Evolutionary conservation across 2,329 filamentous ascomycete genomes (phyloP), one percentile per base, ranked within the genome.

Genomic region (Stagonosporopsis chrysanthemi): DNA sequence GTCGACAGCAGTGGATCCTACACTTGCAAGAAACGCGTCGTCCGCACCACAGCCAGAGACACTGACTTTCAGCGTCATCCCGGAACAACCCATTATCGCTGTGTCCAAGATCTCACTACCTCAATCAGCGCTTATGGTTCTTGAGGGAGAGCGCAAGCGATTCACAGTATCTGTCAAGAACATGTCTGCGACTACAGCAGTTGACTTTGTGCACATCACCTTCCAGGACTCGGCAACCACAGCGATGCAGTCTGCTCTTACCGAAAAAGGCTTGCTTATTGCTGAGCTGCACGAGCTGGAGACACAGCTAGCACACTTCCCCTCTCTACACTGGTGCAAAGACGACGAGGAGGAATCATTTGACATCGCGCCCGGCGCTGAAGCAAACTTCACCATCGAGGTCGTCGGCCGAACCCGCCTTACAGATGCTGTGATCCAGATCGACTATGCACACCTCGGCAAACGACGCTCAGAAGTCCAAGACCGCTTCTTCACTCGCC

Each of bases 201-300:
- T 91, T 1, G 91, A 97, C 70, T 88, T 98, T 52, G 80, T 97
- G 33, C 83, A 95, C 24, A 92, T 97, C 58, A 93, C 91, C 0
- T 96, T 96, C 73, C 88, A 92, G 65, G 92, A 97, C 77, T 96
- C 92, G 0, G 93, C 92, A 0, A 91, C 92, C 60, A 84, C 83
- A 6, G 87, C 90, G 8, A 81, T 97, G 15, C 90, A 94, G 67
- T 82, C 87, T 33, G 90, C 91, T 0, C 81, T 96, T 42, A 84
- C 81, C 50, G 92, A 88, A 68, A 90, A 91, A 69, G 90, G 96
- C 66, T 85, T 93, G 2, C 86, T 89, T 9, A 85, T 90, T 0
- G 86, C 88, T 2, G 92, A 97, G 70, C 78, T 95, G 6, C 93
- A 96, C 71, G 93, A 97, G 72, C 86, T 94, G 55, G 92, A 97